These are phyloP conservation scores for Gnaphalium uliginosum DNA, from an alignment of 129 eudicot species.

Conservation along the genomic window DNA sequence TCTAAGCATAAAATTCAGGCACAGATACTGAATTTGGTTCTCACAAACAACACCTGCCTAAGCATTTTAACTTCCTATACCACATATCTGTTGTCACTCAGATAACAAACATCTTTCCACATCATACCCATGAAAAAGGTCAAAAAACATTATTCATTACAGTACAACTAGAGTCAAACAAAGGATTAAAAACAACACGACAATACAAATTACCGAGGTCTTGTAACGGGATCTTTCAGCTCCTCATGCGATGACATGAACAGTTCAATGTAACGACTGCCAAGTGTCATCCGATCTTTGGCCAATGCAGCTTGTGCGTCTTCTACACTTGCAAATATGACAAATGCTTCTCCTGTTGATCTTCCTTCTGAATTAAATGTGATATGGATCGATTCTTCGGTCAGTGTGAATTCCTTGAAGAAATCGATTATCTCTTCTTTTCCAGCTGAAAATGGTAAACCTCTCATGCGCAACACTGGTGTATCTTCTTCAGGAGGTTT, in stretches of 20 bases:
- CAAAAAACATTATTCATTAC: conserved; percentile 18
- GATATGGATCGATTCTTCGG: conserved; percentile 75
- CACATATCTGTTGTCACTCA: not conserved
- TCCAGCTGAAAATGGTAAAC: conserved; percentile 91
- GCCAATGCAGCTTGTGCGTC: conserved; percentile 82
- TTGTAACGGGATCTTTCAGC: conserved; percentile 66
- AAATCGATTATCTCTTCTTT: conserved; percentile 84
- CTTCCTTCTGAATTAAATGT: conserved; percentile 60
- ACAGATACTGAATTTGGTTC: not conserved
- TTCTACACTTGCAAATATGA: conserved; percentile 68
- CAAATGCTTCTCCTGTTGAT: conserved; percentile 96
- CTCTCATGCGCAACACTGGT: conserved; percentile 80
- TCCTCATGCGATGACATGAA: conserved; percentile 76
- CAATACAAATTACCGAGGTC: conserved; percentile 31
- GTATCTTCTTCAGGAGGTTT: conserved; percentile 65
- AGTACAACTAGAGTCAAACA: conserved; percentile 11
- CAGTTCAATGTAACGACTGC: conserved; percentile 91
- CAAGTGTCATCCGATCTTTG: conserved; percentile 94
- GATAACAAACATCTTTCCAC: conserved; percentile 22
- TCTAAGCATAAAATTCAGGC: not conserved
- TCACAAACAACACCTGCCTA: not conserved
- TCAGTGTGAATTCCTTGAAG: conserved; percentile 62
- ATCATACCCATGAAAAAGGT: conserved; percentile 7
- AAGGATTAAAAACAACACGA: not conserved
- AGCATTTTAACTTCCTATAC: not conserved